Conservation (phyloP, 345 rosid species). For the Abelmoschus esculentus region DNA sequence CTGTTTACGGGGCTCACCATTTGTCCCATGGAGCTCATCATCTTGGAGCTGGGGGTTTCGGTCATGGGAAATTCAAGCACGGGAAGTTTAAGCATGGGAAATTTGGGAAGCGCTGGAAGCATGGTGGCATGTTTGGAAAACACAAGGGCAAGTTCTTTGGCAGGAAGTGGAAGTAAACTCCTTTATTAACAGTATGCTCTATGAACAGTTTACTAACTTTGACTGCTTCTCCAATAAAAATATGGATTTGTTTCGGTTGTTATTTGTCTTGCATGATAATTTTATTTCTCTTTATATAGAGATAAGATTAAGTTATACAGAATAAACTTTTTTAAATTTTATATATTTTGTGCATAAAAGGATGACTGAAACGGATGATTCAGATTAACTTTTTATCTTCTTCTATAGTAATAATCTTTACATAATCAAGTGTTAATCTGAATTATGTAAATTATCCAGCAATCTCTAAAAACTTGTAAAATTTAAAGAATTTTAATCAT, state of each 20-base stretch:
- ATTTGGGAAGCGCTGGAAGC: slow-evolving; percentile 53
- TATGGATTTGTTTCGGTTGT: slow-evolving; percentile 2
- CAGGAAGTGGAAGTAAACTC: slow-evolving; percentile 7
- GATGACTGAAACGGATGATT: too few species aligned
- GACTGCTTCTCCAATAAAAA: neutral
- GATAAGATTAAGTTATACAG: too few species aligned
- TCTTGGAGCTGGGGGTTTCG: slow-evolving; percentile 14
- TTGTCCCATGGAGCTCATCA: slow-evolving; percentile 37
- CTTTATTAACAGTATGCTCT: neutral
- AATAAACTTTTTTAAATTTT: too few species aligned
- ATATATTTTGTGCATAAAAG: too few species aligned
- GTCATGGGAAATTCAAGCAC: slow-evolving; percentile 17
- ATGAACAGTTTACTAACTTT: neutral
- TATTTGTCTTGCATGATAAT: neutral
- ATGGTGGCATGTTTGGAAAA: slow-evolving; percentile 51
- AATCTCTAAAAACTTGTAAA: too few species aligned
- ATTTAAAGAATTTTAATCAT: too few species aligned
- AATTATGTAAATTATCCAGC: too few species aligned
- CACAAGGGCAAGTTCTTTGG: slow-evolving; percentile 41
- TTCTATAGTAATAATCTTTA: too few species aligned
- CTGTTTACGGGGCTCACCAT: slow-evolving; percentile 65
- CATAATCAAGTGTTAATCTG: too few species aligned
- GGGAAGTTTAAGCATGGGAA: slow-evolving; percentile 69
- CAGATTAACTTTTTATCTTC: too few species aligned
- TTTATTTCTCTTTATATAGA: too few species aligned